Percentiles rank a stretch among this genome's conserved stretches.
These are phyloP conservation scores for Ligustrum vulgare DNA, from an alignment of 257 asterid species.

Conservation along the genomic window DNA sequence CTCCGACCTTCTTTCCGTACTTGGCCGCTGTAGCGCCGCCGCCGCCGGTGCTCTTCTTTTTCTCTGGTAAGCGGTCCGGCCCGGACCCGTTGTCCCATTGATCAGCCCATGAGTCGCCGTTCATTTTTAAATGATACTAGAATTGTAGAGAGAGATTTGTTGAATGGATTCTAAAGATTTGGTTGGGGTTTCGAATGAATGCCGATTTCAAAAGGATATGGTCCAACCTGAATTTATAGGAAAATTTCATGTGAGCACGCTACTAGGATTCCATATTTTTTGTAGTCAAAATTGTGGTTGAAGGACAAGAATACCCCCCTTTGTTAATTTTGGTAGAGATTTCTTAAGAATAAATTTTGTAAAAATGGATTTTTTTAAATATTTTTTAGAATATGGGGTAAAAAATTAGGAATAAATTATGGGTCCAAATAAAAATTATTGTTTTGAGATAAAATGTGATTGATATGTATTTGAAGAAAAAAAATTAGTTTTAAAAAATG, in stretches of 20 bases:
- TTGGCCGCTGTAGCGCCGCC: conserved; percentile 30
- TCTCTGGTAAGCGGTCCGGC: conserved; percentile 42
- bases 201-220: conserved; percentile 12
- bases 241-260: neutral
- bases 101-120: conserved; percentile 74
- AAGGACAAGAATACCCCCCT: conserved; percentile 10
- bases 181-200: neutral
- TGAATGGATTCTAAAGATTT: neutral
- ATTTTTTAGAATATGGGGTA: too few species aligned
- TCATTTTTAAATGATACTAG: neutral
- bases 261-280: neutral
- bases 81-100: conserved; percentile 61
- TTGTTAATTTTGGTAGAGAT: too few species aligned
- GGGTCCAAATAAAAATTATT: too few species aligned
- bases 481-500: too few species aligned
- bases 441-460: too few species aligned
- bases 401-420: too few species aligned
- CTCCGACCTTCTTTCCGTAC: conserved; percentile 56
- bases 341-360: too few species aligned
- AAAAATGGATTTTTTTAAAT: too few species aligned
- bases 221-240: conserved; percentile 21
- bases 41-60: conserved; percentile 31
- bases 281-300: neutral
- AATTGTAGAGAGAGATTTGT: neutral
- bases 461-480: too few species aligned